Conservation (phyloP, 108 stramenopile species). For the Phaeodactylum tricornutum region DNA sequence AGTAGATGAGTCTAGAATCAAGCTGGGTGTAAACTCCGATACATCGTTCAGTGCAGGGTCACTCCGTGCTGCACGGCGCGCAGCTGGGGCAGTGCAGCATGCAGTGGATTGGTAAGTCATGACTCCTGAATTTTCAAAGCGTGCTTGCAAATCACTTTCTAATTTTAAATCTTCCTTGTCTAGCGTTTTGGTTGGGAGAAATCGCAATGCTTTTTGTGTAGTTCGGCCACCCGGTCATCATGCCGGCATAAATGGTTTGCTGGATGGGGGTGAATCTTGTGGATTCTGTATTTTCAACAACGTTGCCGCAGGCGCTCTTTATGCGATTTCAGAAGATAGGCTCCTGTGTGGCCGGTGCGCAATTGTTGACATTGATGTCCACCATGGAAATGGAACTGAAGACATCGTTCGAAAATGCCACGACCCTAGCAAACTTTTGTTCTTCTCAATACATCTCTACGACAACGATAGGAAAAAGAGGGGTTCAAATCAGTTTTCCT, state of each 20-base stretch:
- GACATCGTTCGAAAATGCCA: constrained; percentile 86
- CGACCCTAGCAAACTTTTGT: constrained; percentile 82
- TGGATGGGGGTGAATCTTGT: constrained; percentile 89
- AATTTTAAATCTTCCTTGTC: not conserved
- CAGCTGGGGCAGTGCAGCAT: constrained; percentile 89
- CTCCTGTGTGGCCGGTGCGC: constrained; percentile 78
- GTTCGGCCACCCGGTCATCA: constrained; percentile 99
- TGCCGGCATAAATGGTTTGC: constrained; percentile 83
- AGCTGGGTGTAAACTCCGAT: constrained; percentile 62
- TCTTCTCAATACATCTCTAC: constrained; percentile 90
- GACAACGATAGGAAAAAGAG: constrained; percentile 72
- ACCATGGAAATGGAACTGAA: constrained; percentile 98
- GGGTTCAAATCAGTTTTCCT: constrained; percentile 35
- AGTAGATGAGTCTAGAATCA: constrained; percentile 35
- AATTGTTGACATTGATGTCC: constrained; percentile 96
- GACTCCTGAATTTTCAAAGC: not conserved
- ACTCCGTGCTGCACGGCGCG: constrained; percentile 77
- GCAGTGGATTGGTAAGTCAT: constrained; percentile 74
- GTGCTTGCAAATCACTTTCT: not conserved
- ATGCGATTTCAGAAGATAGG: constrained; percentile 83
- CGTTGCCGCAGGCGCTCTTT: constrained; percentile 94
- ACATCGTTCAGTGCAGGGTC: constrained; percentile 86
- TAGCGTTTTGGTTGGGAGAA: constrained; percentile 72
- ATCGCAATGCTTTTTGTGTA: constrained; percentile 91
- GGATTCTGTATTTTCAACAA: constrained; percentile 99